Evolutionary conservation across 495 filamentous ascomycete species (phyloP), one percentile per base, ranked within the genome.

Genomic region (Penicillium cosmopolitanum): DNA sequence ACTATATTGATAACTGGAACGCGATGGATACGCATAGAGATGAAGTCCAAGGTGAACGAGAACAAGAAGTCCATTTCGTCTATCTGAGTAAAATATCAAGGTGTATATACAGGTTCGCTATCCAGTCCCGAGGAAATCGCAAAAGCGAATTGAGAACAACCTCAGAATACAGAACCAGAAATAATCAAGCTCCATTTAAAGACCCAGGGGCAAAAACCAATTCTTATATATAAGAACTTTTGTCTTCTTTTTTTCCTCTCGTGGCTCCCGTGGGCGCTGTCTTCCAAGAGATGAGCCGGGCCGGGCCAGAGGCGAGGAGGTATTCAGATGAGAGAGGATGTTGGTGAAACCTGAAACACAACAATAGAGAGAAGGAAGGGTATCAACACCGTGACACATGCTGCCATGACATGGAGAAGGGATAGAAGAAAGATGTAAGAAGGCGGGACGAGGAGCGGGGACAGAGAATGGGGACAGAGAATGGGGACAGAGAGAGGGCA

Each of bases 321-420:
- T 61, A 52, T 50, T 38, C 15, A 38, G 8, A 31, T 57, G 50
- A 25, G 31, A 40, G 23, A 33, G 44, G 35, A 55, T 13, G 15
- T 44, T 50, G 34, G 46, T 48, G 55, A 47, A 51, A 23, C 36
- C 47, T 43, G 57, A 65, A 60, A 64, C 52, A 67, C 42, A 58
- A 55, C 35, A 19, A 35, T 60, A 63, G 62, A 55, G 53, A 63
- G 55, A 51, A 50, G 51, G 44, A 66, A 76, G 78, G 77, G 77
- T 79, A 80, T 79, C 78, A 78, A 79, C 74, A 80, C 76, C 75
- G 72, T 74, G 71, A 73, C 58, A 73, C 73, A 80, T 77, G 75
- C 73, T 77, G 58, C 50, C 57, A 59, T 51, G 62, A 70, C 44
- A 62, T 59, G 33, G 60, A 62, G 48, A 66, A 66, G 44, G 58